Conservation (phyloP, 2,329 filamentous ascomycete species). For the Fusarium proliferatum region DNA sequence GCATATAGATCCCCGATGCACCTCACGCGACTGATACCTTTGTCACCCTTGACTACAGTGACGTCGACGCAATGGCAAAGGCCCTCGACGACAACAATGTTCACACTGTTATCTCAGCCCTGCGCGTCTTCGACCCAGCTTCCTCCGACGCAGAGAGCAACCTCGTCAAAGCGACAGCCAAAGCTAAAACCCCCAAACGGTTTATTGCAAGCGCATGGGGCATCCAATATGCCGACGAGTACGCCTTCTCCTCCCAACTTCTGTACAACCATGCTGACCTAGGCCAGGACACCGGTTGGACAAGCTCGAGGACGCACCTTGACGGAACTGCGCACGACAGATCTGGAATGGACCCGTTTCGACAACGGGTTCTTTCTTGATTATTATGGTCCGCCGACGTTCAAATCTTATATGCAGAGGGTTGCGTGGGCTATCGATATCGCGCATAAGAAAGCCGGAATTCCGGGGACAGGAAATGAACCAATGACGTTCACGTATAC, state of each 20-base stretch:
- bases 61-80: neutral
- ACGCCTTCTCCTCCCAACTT: rapidly evolving
- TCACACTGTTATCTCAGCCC: neutral
- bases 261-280: neutral
- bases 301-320: neutral
- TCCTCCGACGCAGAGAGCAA: neutral
- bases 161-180: neutral
- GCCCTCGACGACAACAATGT: neutral
- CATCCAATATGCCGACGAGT: neutral
- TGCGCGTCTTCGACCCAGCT: neutral
- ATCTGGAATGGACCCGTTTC: neutral
- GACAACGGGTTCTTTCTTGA: neutral
- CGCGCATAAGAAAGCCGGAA: neutral
- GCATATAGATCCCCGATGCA: neutral
- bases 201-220: neutral
- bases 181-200: rapidly evolving
- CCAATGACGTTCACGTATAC: neutral
- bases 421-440: neutral
- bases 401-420: neutral
- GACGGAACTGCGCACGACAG: rapidly evolving
- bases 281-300: neutral
- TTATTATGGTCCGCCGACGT: neutral
- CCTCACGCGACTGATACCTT: too few relatives aligned
- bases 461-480: neutral
- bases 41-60: neutral